Percentiles rank a stretch among this genome's conserved stretches.
Conservation (phyloP, 805 yeast genomes). For the Cyberlindnera bimundalis region DNA sequence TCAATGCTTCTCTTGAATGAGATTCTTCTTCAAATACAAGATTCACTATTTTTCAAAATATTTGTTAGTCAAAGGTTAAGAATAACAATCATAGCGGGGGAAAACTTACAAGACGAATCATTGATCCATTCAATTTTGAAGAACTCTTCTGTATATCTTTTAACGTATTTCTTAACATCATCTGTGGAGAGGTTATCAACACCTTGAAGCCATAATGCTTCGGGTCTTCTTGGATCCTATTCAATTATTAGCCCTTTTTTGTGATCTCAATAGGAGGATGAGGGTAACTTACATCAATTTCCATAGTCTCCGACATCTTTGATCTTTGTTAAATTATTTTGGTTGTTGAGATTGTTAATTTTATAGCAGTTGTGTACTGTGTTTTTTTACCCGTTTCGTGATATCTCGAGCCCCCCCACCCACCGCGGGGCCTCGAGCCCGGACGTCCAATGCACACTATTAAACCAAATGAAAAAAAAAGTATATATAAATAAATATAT, state of each 20-base stretch:
- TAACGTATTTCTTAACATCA: slow-evolving; percentile 21
- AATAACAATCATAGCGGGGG: too few relatives aligned
- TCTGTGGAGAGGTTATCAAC: slow-evolving; percentile 28
- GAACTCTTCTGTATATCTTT: slow-evolving; percentile 13
- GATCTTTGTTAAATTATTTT: too few relatives aligned
- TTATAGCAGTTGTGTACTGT: too few relatives aligned
- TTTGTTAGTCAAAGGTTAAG: too few relatives aligned
- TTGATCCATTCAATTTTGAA: slow-evolving; percentile 29
- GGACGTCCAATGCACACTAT: too few relatives aligned
- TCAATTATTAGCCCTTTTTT: background rate
- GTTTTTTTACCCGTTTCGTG: too few relatives aligned
- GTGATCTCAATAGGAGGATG: background rate
- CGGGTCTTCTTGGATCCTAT: slow-evolving; percentile 19
- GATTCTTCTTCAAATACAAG: slow-evolving; percentile 24
- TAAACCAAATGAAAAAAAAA: too few relatives aligned
- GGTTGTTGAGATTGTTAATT: too few relatives aligned
- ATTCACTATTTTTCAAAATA: slow-evolving; percentile 20
- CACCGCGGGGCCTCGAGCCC: too few relatives aligned
- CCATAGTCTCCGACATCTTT: slow-evolving; percentile 17
- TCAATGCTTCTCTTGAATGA: slow-evolving; percentile 16
- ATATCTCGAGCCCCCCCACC: too few relatives aligned
- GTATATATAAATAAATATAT: background rate
- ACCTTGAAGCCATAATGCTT: slow-evolving; percentile 24
- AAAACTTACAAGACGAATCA: slow-evolving; percentile 22
- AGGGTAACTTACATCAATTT: slow-evolving; percentile 19